Base-by-base conservation (phyloP, 2,329 filamentous ascomycete species). In the Coleophoma eucalyptorum region DNA sequence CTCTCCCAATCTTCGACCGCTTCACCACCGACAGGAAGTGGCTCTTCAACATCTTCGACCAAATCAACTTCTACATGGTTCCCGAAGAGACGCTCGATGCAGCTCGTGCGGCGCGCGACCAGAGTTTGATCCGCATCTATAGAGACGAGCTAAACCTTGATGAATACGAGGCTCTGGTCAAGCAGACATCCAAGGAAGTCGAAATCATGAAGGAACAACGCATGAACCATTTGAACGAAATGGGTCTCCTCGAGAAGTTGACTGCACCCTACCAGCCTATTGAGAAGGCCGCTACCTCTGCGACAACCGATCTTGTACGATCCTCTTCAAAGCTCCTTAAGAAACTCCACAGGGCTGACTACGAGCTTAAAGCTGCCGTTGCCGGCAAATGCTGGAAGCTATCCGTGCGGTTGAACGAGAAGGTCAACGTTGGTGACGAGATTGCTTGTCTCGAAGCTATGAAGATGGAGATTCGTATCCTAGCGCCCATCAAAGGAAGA, bases 11-110 rank as follows among this genome's bases (percentile, higher is more conserved):
- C 5, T 47, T 32, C 32, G 50, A 15, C 15, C 20, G 20, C 1
- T 42, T 19, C 16, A 20, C 18, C n/a, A 43, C 42, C 15, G 50
- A 34, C 48, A 53, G 19, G 46, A 65, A 2, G 58, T 66, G 12
- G 37, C 59, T 71, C 74, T 1, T 65, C 80, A 33, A 67, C 66
- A 1, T 65, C 81, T 3, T 60, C 70, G 76, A 83, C 57, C 77
- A 69, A 1, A 55, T 84, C 41, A 70, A 69, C 38, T 82, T 77
- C 55, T 66, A 70, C 35, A 67, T 71, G 1, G 72, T 80, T 2
- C 73, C 77, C 3, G 48, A 50, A 45, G 40, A 21, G 26, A 33
- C 12, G 11, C 42, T 50, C 12, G 15, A 48, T 48, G 15, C 5
- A 19, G 35, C 35, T 18, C 19, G 46, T 33, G 62, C 67, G n/a